These are phyloP conservation scores for Spergularia azorica DNA, from an alignment of 179 eudicot species.

Conservation along the genomic window DNA sequence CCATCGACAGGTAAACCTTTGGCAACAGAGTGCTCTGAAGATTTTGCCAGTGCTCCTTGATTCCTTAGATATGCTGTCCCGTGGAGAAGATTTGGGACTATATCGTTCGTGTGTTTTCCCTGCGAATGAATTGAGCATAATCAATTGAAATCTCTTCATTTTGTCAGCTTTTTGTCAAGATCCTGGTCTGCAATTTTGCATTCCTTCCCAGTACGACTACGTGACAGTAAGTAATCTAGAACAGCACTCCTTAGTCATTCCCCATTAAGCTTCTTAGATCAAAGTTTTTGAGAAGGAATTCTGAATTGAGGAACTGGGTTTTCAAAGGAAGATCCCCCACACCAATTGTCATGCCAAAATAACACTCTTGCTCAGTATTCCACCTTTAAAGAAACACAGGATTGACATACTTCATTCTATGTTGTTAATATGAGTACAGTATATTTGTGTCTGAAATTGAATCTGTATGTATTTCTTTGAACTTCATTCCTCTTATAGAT, in stretches of 20 bases:
- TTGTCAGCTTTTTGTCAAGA: not conserved
- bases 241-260: not conserved
- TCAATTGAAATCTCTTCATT: not conserved
- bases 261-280: too few species aligned
- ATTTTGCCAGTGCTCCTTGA: conserved; percentile 88
- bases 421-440: too few species aligned
- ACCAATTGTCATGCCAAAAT: too few species aligned
- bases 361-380: too few species aligned
- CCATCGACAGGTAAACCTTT: conserved; percentile 94
- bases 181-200: conserved; percentile 65
- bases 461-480: not conserved
- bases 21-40: conserved; percentile 93
- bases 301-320: too few species aligned
- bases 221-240: conserved; percentile 69
- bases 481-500: not conserved
- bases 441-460: not conserved
- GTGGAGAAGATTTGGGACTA: conserved; percentile 97
- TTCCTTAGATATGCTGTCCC: conserved; percentile 91
- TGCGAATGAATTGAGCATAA: conserved; percentile 38
- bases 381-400: too few species aligned
- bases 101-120: conserved; percentile 98
- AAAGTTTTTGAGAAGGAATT: too few species aligned
- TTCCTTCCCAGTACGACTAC: conserved; percentile 85
- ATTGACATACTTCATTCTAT: too few species aligned
- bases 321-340: too few species aligned